Base-by-base conservation (phyloP, 2,329 filamentous ascomycete species). In the Penicillium verrucosum region DNA sequence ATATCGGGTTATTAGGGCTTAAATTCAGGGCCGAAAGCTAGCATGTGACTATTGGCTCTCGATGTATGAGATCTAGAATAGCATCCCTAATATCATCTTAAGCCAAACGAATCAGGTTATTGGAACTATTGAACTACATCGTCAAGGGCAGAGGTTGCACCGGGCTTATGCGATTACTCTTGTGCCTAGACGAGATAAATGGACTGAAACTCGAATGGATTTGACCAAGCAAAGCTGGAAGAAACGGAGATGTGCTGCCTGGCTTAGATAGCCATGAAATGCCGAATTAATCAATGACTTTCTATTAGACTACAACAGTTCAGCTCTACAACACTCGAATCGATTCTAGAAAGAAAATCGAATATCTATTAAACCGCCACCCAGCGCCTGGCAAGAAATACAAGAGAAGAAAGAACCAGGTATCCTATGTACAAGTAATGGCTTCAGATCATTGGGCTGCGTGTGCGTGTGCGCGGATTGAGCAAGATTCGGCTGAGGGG, bases 1-100 rank as follows among this genome's bases (percentile, higher is more conserved):
- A 51, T 62, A 66, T 66, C 63, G 47, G 64, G 64, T 30, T 59
- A 52, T 48, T 42, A 65, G 64, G 64, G 64, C 64, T 52, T 9
- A 1, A 21, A 2, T 7, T 0, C 16, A 62, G 63, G 63, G 57
- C 46, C 48, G 9, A 1, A 6, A 6, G 5, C 8, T 23, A 8
- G 10, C 52, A 54, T 29, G 52, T 54, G 52, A 51, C 48, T 18
- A 9, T 8, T 1, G 27, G 14, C 38, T n/a, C 18, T 41, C 12
- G n/a, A 42, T 6, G 23, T 5, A 10, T 14, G 7, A 27, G 40
- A 41, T 9, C 38, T 41, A 41, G 12, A 5, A n/a, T 16, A n/a
- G 8, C 7, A 1, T 36, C 14, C 6, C 16, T 36, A 9, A n/a
- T 16, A 36, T 36, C 14, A 16, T 8, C 10, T 36, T 16, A 16